These are phyloP conservation scores for Pseudoturritis turrita DNA, from an alignment of 345 rosid species.

Conservation along the genomic window DNA sequence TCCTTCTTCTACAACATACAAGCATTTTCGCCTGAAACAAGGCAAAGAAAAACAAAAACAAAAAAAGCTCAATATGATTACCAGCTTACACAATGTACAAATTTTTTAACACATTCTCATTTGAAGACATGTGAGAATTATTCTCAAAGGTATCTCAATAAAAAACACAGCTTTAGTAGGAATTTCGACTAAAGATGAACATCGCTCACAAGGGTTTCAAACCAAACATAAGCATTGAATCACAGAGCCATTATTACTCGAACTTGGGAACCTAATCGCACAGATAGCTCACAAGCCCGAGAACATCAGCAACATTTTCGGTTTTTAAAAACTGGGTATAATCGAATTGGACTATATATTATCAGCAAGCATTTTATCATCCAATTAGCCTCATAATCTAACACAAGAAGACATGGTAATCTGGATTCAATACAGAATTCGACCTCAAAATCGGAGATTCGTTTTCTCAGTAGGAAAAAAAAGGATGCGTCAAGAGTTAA, in stretches of 20 bases:
- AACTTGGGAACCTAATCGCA: background rate
- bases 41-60: background rate
- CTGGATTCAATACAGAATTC: background rate
- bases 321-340: background rate
- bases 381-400: background rate
- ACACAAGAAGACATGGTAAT: background rate
- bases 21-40: conserved; percentile 17
- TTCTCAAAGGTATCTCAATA: background rate
- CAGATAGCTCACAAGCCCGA: background rate
- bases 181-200: too few species aligned
- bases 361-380: background rate
- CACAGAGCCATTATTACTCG: background rate
- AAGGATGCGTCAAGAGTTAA: background rate
- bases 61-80: background rate
- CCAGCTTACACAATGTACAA: background rate
- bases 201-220: background rate
- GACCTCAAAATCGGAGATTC: conserved; percentile 21
- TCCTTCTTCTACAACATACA: conserved; percentile 3
- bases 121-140: background rate
- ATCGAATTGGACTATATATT: background rate
- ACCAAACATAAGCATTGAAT: background rate
- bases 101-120: background rate
- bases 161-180: background rate
- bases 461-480: background rate
- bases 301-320: background rate